These are phyloP conservation scores for Mortierella claussenii DNA, from an alignment of 192 early-diverging fungal genomes.

Conservation along the genomic window DNA sequence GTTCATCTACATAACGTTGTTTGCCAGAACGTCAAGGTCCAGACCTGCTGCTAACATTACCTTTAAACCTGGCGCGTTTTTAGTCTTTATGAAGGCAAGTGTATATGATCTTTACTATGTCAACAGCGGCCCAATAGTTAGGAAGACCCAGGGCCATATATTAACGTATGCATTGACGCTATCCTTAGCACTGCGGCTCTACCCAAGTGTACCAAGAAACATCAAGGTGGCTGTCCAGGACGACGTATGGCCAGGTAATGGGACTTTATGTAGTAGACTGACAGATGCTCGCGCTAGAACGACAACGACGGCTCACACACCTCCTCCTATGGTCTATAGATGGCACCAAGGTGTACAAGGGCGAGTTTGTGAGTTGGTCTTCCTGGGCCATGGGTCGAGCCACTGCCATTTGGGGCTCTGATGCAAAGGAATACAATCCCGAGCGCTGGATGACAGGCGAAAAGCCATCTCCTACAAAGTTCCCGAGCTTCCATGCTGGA, in stretches of 20 bases:
- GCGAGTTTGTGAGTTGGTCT: constrained; percentile 57
- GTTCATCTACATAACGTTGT: not conserved
- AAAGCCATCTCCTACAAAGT: constrained; percentile 55
- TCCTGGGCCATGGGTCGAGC: constrained; percentile 56
- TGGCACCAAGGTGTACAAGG: constrained; percentile 57
- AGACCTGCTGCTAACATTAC: too few species aligned
- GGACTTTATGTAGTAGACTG: not conserved
- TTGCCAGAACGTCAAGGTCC: not conserved
- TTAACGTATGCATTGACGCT: too few species aligned
- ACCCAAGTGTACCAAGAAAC: constrained; percentile 60
- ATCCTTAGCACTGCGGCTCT: constrained; percentile 52
- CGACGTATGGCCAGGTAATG: constrained; percentile 57
- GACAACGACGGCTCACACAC: not conserved
- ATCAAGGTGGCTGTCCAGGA: constrained; percentile 59
- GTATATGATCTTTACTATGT: not conserved
- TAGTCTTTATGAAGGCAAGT: constrained; percentile 46
- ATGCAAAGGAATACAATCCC: constrained; percentile 56
- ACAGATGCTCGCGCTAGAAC: not conserved
- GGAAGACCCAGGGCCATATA: too few species aligned
- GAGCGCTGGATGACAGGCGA: constrained; percentile 55
- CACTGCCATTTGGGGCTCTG: constrained; percentile 55
- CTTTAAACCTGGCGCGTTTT: too few species aligned
- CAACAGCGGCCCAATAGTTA: too few species aligned
- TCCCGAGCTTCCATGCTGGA: constrained; percentile 66
- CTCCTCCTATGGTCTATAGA: constrained; percentile 18